These are phyloP conservation scores for Exophiala dermatitidis DNA, from an alignment of 2,329 filamentous ascomycete species.

Conservation along the genomic window DNA sequence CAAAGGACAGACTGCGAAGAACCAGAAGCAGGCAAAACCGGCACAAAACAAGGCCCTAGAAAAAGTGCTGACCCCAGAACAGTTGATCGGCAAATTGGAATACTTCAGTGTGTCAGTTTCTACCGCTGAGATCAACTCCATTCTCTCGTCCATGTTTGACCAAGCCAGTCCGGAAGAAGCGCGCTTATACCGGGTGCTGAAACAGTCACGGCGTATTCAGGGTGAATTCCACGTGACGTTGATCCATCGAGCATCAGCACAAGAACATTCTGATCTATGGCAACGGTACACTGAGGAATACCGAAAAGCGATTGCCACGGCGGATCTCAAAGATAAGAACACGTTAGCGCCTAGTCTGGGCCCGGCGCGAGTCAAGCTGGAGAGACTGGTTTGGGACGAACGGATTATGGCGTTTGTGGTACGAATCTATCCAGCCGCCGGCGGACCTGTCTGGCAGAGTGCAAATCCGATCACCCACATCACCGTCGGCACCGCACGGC, in stretches of 20 bases:
- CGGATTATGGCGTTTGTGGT: constrained; percentile 89
- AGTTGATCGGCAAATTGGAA: constrained; percentile 45
- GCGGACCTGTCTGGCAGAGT: constrained; percentile 54
- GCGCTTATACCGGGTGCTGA: constrained; percentile 69
- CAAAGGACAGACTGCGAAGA: constrained; percentile 40
- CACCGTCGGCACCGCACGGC: constrained; percentile 74
- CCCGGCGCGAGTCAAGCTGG: constrained; percentile 46
- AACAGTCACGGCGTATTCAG: constrained; percentile 68
- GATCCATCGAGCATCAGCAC: constrained; percentile 65
- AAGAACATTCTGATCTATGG: constrained; percentile 65
- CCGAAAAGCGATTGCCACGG: constrained; percentile 30
- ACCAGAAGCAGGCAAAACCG: constrained; percentile 26
- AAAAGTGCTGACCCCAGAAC: constrained; percentile 22
- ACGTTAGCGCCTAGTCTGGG: constrained; percentile 32
- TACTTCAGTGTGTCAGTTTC: constrained; percentile 58
- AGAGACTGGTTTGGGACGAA: constrained; percentile 70
- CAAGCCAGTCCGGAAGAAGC: constrained; percentile 47
- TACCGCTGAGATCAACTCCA: constrained; percentile 44
- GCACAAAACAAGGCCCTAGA: constrained; percentile 11
- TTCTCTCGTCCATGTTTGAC: constrained; percentile 65
- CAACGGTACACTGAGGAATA: constrained; percentile 60
- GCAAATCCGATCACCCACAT: constrained; percentile 77
- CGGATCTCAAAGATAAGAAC: constrained; percentile 25
- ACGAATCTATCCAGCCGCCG: constrained; percentile 51
- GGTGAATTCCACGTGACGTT: constrained; percentile 88